Conservation (phyloP, 2,329 filamentous ascomycete species). For the Cladosporium velox region DNA sequence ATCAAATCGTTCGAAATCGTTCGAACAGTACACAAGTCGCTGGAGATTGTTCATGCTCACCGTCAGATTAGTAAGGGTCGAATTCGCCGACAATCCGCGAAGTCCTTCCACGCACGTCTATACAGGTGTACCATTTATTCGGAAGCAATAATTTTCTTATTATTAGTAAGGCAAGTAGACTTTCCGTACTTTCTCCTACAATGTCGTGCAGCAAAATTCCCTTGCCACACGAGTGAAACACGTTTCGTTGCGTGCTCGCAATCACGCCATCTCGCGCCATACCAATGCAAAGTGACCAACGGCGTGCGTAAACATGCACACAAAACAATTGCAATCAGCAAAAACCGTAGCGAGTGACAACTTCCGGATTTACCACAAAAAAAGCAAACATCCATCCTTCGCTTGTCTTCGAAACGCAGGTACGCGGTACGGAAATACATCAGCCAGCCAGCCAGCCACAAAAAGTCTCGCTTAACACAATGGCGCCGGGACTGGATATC, state of each 20-base stretch:
- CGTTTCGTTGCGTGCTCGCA: slow-evolving; percentile 6
- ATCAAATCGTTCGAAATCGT: neutral
- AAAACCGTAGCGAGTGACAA: neutral
- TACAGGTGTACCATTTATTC: neutral
- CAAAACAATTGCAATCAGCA: neutral
- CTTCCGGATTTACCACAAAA: neutral
- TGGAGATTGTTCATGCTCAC: neutral
- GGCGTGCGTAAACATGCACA: neutral
- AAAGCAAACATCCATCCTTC: neutral
- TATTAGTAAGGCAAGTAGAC: neutral
- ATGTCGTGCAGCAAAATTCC: neutral
- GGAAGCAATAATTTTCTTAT: neutral
- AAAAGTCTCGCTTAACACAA: slow-evolving; percentile 1
- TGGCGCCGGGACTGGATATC: slow-evolving; percentile 10
- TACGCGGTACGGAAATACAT: slow-evolving; percentile 10
- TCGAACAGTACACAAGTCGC: neutral
- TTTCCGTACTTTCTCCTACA: neutral
- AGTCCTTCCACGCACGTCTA: neutral
- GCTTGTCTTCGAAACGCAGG: neutral
- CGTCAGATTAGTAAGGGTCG: neutral
- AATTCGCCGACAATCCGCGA: neutral
- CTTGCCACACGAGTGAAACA: slow-evolving; percentile 5
- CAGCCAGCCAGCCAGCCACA: neutral
- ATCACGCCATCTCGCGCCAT: slow-evolving; percentile 12
- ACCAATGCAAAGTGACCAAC: neutral